These are phyloP conservation scores for Blastocystis sp. DNA, from an alignment of 352 stramenopile species.

Conservation along the genomic window DNA sequence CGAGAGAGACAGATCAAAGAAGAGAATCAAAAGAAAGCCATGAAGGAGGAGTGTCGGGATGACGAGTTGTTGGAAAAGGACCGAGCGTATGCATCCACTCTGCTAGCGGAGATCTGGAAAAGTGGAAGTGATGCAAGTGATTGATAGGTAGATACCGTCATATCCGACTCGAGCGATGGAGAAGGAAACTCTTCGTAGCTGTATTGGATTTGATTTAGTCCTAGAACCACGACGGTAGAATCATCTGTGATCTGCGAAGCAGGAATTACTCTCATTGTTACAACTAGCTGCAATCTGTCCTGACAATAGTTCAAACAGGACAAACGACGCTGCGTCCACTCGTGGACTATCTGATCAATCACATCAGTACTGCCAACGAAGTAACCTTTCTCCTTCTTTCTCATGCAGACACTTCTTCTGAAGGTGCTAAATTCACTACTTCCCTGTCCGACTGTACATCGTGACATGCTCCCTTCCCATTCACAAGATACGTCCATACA, in stretches of 20 bases:
- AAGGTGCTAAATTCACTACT: constrained; percentile 39
- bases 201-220: background rate
- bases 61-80: background rate
- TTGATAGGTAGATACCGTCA: background rate
- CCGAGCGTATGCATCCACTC: background rate
- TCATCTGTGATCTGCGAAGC: constrained; percentile 31
- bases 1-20: constrained; percentile 2
- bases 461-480: background rate
- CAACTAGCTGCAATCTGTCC: constrained; percentile 27
- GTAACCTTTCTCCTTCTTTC: background rate
- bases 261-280: too few species aligned
- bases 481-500: background rate
- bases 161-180: background rate
- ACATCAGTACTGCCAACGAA: constrained; percentile 18
- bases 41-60: background rate
- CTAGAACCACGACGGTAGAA: background rate
- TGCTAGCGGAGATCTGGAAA: constrained; percentile 34
- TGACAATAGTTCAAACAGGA: background rate
- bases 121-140: background rate
- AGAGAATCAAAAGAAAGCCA: background rate
- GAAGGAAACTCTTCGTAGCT: background rate
- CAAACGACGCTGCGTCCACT: background rate
- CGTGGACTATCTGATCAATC: constrained; percentile 18
- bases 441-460: background rate
- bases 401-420: constrained; percentile 1